Evolutionary conservation across 495 filamentous ascomycete species (phyloP), one percentile per base, ranked within the genome.

Genomic region (Talaromyces borbonicus): DNA sequence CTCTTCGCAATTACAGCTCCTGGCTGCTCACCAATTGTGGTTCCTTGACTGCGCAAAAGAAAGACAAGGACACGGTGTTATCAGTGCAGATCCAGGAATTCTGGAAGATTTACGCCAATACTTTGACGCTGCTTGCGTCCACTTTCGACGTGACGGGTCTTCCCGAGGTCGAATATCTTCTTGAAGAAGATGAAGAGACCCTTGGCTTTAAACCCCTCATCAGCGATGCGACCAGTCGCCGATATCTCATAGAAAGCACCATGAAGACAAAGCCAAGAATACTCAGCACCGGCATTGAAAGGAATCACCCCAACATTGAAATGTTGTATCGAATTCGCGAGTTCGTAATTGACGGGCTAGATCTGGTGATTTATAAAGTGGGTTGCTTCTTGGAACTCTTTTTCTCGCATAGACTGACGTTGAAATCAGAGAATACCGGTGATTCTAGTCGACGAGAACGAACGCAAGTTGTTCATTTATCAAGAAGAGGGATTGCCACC

Each of bases 181-280:
- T 92, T 1, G 79, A 85, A 46, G 86, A 92, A 57, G 85, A 92
- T 57, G 79, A 78, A 50, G 77, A 83, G 26, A 86, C 77, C 14
- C 66, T 87, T 45, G 82, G 81, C n/a, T 87, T 89, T 59, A 67
- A 72, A 43, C 86, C 86, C 4, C 62, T 92, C 16, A 59, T 71
- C 18, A 64, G 72, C 46, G 61, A 73, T 8, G 51, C 67, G 16
- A 74, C 71, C n/a, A 63, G 51, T 41, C 66, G 66, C 24, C 64
- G 71, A 51, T 78, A 77, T 55, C 61, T 73, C 47, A 58, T 59
- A 24, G 57, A 57, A 51, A 49, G 56, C 6, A 60, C 63, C 32
- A 60, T 56, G n/a, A 55, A 52, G 14, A 47, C 63, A 43, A 86
- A 83, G 51, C 72, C 75, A 18, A 70, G 71, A 30, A 72, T 68